Evolutionary conservation across 164 flowering plant species (phyloP).

Genomic region (Umbilicus rupestris): DNA sequence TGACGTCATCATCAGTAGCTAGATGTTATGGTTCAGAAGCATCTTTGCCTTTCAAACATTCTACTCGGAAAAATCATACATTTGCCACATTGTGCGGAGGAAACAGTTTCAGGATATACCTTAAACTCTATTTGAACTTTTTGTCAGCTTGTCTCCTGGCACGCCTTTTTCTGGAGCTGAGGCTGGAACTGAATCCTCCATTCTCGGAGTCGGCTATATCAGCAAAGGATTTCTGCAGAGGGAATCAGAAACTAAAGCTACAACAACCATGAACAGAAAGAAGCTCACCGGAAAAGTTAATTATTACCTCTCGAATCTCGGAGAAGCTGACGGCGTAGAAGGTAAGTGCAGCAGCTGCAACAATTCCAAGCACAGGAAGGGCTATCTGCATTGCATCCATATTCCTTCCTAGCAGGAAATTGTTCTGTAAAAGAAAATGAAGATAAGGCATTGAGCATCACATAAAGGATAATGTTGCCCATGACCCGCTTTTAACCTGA

Average conservation of each 20-base stretch:
- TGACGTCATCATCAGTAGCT: too few species aligned
- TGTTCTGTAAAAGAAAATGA: not conserved
- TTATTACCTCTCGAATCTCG: slow-evolving; percentile 56
- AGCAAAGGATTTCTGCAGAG: slow-evolving; percentile 47
- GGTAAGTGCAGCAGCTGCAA: slow-evolving; percentile 61
- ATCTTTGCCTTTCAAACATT: too few species aligned
- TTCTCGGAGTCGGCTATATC: slow-evolving; percentile 39
- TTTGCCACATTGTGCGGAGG: too few species aligned
- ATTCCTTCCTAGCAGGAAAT: not conserved
- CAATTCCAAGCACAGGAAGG: slow-evolving; percentile 51
- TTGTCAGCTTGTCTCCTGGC: slow-evolving; percentile 42
- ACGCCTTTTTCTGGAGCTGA: slow-evolving; percentile 54
- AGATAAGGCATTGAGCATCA: not conserved
- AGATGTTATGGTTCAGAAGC: too few species aligned
- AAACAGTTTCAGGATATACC: too few species aligned
- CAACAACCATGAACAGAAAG: not conserved
- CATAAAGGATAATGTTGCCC: not conserved
- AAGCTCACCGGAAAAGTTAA: not conserved
- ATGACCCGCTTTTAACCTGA: not conserved
- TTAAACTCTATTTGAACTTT: slow-evolving; percentile 23
- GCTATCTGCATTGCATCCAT: slow-evolving; percentile 47
- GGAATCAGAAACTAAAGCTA: not conserved
- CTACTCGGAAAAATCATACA: too few species aligned
- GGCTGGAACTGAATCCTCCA: slow-evolving; percentile 30
- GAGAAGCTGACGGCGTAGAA: slow-evolving; percentile 73